Percentiles rank a stretch among this genome's conserved stretches.
These are phyloP conservation scores for Gracilaria gracilis DNA, from an alignment of 23 red algal species.

Conservation along the genomic window DNA sequence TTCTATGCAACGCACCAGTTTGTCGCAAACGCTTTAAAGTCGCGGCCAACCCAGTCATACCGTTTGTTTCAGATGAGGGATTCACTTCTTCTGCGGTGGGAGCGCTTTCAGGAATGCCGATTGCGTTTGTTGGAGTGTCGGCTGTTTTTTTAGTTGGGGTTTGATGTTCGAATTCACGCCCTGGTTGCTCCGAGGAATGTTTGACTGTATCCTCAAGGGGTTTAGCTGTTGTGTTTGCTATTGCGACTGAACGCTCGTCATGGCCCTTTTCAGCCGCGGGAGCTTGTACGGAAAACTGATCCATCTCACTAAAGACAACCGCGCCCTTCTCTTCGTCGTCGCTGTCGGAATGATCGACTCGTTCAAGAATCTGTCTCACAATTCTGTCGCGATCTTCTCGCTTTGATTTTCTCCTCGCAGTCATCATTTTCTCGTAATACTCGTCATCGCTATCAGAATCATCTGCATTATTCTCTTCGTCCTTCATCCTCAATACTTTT, in stretches of 20 bases:
- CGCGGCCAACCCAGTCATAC: constrained; percentile 57
- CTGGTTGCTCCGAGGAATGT: neutral
- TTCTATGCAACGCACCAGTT: constrained; percentile 42
- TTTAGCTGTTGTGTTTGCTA: neutral
- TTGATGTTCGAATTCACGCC: neutral
- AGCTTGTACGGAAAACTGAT: constrained; percentile 21
- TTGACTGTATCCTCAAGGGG: neutral
- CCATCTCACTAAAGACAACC: constrained; percentile 54
- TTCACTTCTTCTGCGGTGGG: constrained; percentile 21
- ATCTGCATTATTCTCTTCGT: neutral
- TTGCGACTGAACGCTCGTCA: neutral
- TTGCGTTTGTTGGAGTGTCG: neutral
- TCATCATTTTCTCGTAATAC: constrained; percentile 13
- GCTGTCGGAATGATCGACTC: constrained; percentile 30
- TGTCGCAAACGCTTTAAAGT: constrained; percentile 51
- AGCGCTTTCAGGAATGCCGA: neutral
- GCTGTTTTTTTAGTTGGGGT: neutral
- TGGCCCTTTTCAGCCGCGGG: neutral
- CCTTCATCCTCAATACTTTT: constrained; percentile 30
- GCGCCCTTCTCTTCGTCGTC: constrained; percentile 30
- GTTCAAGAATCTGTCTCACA: constrained; percentile 43
- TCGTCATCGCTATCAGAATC: constrained; percentile 44
- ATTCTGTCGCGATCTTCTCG: constrained; percentile 28
- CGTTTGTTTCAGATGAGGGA: constrained; percentile 19
- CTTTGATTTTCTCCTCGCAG: constrained; percentile 32